Conservation (phyloP, 192 early-diverging fungal species). For the Lunasporangiospora selenospora region DNA sequence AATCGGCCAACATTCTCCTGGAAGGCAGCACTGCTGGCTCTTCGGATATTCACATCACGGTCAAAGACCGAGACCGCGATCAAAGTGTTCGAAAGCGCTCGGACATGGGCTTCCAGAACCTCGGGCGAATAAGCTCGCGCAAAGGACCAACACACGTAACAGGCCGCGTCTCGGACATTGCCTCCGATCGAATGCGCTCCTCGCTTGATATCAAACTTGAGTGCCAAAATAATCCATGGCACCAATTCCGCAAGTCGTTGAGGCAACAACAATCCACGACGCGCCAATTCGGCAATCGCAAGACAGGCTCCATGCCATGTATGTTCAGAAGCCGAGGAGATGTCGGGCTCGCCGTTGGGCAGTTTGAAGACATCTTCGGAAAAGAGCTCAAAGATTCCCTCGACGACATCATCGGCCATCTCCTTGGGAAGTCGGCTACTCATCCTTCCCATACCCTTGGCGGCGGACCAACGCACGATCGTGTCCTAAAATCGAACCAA, state of each 20-base stretch:
- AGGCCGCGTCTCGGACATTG: conserved; percentile 94
- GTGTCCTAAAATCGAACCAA: conserved; percentile 68
- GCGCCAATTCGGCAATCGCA: conserved; percentile 89
- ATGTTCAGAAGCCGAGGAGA: conserved; percentile 84
- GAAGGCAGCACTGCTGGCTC: conserved; percentile 95
- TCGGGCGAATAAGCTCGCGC: conserved; percentile 86
- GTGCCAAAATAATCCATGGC: conserved; percentile 85
- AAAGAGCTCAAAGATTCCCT: conserved; percentile 79
- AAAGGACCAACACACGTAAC: conserved; percentile 98
- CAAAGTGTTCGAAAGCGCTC: conserved; percentile 74
- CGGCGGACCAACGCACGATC: conserved; percentile 96
- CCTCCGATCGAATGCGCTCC: conserved; percentile 92
- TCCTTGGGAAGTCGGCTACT: conserved; percentile 79
- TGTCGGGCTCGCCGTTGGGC: conserved; percentile 55
- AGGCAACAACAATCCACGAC: conserved; percentile 84
- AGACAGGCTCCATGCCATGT: conserved; percentile 96
- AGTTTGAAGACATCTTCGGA: conserved; percentile 75
- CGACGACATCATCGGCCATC: conserved; percentile 84
- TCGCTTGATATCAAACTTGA: conserved; percentile 88
- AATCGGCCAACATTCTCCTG: conserved; percentile 97
- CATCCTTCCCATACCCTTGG: conserved; percentile 95
- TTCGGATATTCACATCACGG: conserved; percentile 91
- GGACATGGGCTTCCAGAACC: conserved; percentile 68
- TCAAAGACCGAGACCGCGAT: conserved; percentile 87
- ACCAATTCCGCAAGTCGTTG: conserved; percentile 71